Evolutionary conservation across 805 yeast genomes (phyloP).

Genomic region (Kregervanrija delftensis): DNA sequence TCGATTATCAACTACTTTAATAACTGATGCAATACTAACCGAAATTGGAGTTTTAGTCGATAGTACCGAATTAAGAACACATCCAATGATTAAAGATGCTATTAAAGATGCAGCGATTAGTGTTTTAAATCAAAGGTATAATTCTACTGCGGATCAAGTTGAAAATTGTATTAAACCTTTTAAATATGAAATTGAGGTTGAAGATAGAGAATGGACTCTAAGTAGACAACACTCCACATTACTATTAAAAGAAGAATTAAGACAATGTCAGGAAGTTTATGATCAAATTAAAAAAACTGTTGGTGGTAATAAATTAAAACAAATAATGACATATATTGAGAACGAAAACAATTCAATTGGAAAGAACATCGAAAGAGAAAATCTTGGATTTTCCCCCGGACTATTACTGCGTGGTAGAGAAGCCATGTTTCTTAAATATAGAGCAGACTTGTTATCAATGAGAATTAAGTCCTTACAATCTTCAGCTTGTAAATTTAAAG

Average conservation of each 20-base stretch:
- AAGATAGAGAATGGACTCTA: conserved; percentile 85
- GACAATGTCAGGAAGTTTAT: conserved; percentile 68
- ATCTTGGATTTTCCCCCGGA: conserved; percentile 76
- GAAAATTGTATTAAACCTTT: conserved; percentile 97
- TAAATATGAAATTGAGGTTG: conserved; percentile 94
- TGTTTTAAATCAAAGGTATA: conserved; percentile 72
- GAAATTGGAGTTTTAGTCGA: conserved; percentile 73
- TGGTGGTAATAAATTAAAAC: conserved; percentile 79
- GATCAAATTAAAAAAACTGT: conserved; percentile 55
- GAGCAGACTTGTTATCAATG: conserved; percentile 63
- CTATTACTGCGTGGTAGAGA: conserved; percentile 74
- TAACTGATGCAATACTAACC: conserved; percentile 70
- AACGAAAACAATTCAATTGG: conserved; percentile 33
- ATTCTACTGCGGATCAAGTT: conserved; percentile 95
- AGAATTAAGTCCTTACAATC: conserved; percentile 72
- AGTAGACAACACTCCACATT: conserved; percentile 73
- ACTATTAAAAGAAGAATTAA: conserved; percentile 74
- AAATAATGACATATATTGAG: conserved; percentile 70
- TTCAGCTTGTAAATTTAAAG: conserved; percentile 68
- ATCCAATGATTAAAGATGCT: conserved; percentile 77
- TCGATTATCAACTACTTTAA: conserved; percentile 73
- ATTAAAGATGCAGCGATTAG: conserved; percentile 79
- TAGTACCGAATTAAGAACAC: conserved; percentile 69
- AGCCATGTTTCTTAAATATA: conserved; percentile 71
- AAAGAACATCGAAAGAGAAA: conserved; percentile 49